These are phyloP conservation scores for Colletotrichum echinochloae DNA, from an alignment of 2,329 filamentous ascomycete genomes.

Conservation along the genomic window DNA sequence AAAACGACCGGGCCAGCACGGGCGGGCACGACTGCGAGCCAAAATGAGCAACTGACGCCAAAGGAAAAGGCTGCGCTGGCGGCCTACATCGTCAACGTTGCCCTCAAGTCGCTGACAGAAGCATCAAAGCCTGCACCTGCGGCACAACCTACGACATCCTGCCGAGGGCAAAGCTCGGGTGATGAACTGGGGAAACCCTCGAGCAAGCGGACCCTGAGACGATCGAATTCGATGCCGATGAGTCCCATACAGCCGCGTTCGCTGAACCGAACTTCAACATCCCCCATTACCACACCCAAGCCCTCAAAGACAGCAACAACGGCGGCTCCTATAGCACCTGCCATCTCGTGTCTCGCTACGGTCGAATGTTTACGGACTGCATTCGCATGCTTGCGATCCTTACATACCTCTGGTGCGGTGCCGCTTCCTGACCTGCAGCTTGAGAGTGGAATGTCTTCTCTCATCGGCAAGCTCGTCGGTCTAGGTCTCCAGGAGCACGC, in stretches of 20 bases:
- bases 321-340: constrained; percentile 42
- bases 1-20: constrained; percentile 46
- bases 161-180: constrained; percentile 51
- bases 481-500: constrained; percentile 76
- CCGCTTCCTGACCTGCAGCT: constrained; percentile 74
- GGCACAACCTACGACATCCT: constrained; percentile 49
- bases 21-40: constrained; percentile 49
- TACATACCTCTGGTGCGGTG: constrained; percentile 66
- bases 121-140: constrained; percentile 65
- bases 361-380: constrained; percentile 78
- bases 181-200: constrained; percentile 50
- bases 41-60: constrained; percentile 58
- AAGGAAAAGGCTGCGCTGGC: constrained; percentile 76
- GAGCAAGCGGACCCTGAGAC: constrained; percentile 57
- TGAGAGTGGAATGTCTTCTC: constrained; percentile 78
- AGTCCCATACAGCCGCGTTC: constrained; percentile 72
- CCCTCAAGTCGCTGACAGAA: constrained; percentile 76
- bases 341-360: constrained; percentile 64
- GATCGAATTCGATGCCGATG: constrained; percentile 69
- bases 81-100: constrained; percentile 78
- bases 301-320: constrained; percentile 45
- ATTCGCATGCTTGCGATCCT: constrained; percentile 71
- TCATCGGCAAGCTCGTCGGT: constrained; percentile 73
- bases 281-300: constrained; percentile 56
- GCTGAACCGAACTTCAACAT: constrained; percentile 70